Evolutionary conservation across 2,329 filamentous ascomycete genomes (phyloP), one percentile per base, ranked within the genome.

Genomic region (Rosellinia necatrix): DNA sequence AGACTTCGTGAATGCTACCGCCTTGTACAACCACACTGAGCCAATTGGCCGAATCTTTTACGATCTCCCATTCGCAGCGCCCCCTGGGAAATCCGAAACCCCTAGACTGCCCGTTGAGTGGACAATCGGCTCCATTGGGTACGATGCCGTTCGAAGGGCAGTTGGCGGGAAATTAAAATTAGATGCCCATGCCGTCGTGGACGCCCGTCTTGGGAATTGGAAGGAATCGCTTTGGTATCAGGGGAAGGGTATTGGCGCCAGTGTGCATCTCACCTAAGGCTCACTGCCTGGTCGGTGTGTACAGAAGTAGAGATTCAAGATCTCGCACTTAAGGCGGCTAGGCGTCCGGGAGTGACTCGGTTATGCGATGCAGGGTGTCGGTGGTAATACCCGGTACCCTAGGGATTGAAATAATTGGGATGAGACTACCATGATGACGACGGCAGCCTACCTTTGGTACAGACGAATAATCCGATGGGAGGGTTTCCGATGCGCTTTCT

Each of bases 71-170:
- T 93, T 97, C 66, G 82, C 85, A 2, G 88, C 92, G 1, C 87
- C 88, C 0, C 91, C 92, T 0, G 91, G 92, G 0, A 70, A 83
- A 1, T 89, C 87, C 2, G 75, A 82, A 53, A 90, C 89, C 0
- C 93, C 93, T 1, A 82, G 82, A 54, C 70, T 99, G 37, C 92
- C 93, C 0, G 93, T 97, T 1, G 80, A 88, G 35, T 93, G 92
- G 88, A 86, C 84, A 29, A 70, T 91, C 15, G 86, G 84, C 12
- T 86, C 86, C 12, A 84, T 96, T 9, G 94, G 93, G 2, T 96
- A 93, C 65, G 91, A 91, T 35, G 90, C 90, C 49, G 79, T 97
- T 12, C 84, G 79, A 65, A 85, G 87, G 64, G 93, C 93, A 9
- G 72, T 97, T 0, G 93, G 93, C 1, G 92, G 93, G 0, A 81